phyloP scores from a whole-genome alignment of 2,329 filamentous ascomycete species.

The Nakataea oryzae region DNA sequence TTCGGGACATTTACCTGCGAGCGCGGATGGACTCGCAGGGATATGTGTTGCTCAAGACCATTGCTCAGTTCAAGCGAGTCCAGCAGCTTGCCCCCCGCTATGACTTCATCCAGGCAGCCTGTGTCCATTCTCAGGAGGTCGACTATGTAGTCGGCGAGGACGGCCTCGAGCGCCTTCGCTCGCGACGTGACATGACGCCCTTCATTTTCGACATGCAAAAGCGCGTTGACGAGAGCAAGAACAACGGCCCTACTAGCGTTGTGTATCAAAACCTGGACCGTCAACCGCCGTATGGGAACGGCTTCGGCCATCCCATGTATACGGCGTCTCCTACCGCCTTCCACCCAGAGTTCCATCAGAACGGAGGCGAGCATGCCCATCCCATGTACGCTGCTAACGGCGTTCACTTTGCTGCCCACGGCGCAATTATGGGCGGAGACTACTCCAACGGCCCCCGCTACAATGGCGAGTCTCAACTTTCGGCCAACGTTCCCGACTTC shows the following conservation, averaged over 20 bases:
- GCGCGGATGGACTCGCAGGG: slow-evolving; percentile 92
- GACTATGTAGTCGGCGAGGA: slow-evolving; percentile 70
- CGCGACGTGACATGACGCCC: slow-evolving; percentile 64
- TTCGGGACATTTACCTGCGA: slow-evolving; percentile 84
- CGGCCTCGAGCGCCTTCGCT: slow-evolving; percentile 67
- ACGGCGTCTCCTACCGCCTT: slow-evolving; percentile 2
- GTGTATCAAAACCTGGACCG: slow-evolving; percentile 16
- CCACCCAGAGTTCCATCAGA: slow-evolving; percentile 14
- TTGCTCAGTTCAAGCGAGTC: slow-evolving; percentile 81
- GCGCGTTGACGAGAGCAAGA: slow-evolving; percentile 63
- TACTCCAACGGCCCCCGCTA: slow-evolving; percentile 27
- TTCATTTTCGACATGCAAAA: slow-evolving; percentile 66
- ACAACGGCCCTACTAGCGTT: slow-evolving; percentile 48
- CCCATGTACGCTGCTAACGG: slow-evolving; percentile 3
- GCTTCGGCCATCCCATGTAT: slow-evolving; percentile 11
- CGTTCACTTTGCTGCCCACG: slow-evolving; percentile 9
- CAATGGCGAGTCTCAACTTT: slow-evolving; percentile 39
- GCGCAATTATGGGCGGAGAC: slow-evolving; percentile 18
- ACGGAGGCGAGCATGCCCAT: slow-evolving; percentile 11
- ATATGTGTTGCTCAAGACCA: slow-evolving; percentile 70
- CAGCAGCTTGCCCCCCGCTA: slow-evolving; percentile 61
- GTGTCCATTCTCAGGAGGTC: slow-evolving; percentile 59
- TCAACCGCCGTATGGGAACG: slow-evolving; percentile 14
- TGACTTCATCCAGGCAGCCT: slow-evolving; percentile 64
- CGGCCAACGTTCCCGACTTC: slow-evolving; percentile 54